These are phyloP conservation scores for Vickermania ingenoplastis DNA, from an alignment of 208 protist species.

Conservation along the genomic window DNA sequence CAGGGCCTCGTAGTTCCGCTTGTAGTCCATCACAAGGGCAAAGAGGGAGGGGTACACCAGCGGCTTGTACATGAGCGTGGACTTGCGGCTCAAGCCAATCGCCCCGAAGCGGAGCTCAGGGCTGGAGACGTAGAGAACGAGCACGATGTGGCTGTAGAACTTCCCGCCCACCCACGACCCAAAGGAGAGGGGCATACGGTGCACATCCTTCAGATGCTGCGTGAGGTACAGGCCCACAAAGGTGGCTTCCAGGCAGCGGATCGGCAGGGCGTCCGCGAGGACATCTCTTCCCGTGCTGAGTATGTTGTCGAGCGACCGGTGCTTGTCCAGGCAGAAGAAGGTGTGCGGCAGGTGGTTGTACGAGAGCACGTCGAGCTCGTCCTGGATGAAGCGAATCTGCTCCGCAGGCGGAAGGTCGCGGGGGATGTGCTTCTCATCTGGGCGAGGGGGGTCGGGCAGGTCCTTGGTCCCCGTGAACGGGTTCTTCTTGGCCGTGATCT, in stretches of 20 bases:
- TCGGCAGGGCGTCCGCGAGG: constrained; percentile 76
- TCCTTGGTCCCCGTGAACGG: constrained; percentile 43
- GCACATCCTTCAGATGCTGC: constrained; percentile 55
- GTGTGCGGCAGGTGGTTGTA: constrained; percentile 89
- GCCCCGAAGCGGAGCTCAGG: constrained; percentile 43
- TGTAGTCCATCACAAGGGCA: constrained; percentile 84
- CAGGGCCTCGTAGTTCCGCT: constrained; percentile 53
- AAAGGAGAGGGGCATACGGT: constrained; percentile 85
- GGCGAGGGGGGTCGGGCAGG: constrained; percentile 58
- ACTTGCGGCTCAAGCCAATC: constrained; percentile 79
- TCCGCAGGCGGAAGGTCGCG: constrained; percentile 29
- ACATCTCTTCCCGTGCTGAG: constrained; percentile 73
- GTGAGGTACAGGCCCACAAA: constrained; percentile 82
- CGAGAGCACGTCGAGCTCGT: constrained; percentile 51
- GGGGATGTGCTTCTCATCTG: constrained; percentile 45
- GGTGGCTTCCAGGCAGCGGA: constrained; percentile 87
- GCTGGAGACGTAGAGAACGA: constrained; percentile 36
- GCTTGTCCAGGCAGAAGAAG: constrained; percentile 88
- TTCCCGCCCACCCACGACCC: constrained; percentile 58
- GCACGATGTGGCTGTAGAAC: constrained; percentile 79
- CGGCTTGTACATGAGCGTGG: constrained; percentile 84
- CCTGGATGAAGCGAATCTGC: constrained; percentile 62
- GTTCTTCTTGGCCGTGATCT: constrained; percentile 53
- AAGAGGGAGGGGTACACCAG: constrained; percentile 51
- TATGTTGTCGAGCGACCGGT: constrained; percentile 78